Percentiles rank a stretch among this genome's conserved stretches.
phyloP scores from a whole-genome alignment of 2,329 filamentous ascomycete genomes.

The Waltergamsia citrina region DNA sequence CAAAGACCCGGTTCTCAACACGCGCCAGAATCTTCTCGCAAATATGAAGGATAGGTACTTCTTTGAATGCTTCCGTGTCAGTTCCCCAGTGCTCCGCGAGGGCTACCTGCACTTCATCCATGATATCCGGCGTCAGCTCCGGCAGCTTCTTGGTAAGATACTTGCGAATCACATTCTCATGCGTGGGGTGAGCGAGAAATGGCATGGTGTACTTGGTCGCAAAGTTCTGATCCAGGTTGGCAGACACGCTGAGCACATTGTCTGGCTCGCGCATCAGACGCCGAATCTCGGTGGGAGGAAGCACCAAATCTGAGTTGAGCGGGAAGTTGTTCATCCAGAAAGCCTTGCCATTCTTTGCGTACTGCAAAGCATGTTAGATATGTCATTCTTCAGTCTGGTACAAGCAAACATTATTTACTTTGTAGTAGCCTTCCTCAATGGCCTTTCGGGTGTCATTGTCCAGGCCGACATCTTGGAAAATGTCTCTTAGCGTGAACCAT shows the following conservation, averaged over 20 bases:
- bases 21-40: conserved; percentile 1
- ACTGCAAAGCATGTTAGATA: too few species aligned
- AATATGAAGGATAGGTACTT: conserved; percentile 1
- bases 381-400: too few species aligned
- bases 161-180: conserved; percentile 1
- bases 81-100: neutral
- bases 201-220: conserved; percentile 1
- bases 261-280: conserved; percentile 1
- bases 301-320: neutral
- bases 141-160: conserved; percentile 3
- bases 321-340: conserved; percentile 3
- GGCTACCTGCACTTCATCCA: conserved; percentile 2
- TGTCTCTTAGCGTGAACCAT: neutral
- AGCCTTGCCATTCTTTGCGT: conserved; percentile 1
- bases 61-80: conserved; percentile 1
- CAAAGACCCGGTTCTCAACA: conserved; percentile 3
- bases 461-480: neutral
- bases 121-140: conserved; percentile 1
- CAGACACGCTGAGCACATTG: neutral
- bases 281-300: neutral
- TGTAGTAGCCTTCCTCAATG: neutral
- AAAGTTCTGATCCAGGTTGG: conserved; percentile 2
- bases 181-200: conserved; percentile 1
- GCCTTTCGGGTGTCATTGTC: conserved; percentile 1
- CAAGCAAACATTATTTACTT: too few species aligned